phyloP scores from a whole-genome alignment of 2,329 filamentous ascomycete genomes.

The Hypoxylon sp. region DNA sequence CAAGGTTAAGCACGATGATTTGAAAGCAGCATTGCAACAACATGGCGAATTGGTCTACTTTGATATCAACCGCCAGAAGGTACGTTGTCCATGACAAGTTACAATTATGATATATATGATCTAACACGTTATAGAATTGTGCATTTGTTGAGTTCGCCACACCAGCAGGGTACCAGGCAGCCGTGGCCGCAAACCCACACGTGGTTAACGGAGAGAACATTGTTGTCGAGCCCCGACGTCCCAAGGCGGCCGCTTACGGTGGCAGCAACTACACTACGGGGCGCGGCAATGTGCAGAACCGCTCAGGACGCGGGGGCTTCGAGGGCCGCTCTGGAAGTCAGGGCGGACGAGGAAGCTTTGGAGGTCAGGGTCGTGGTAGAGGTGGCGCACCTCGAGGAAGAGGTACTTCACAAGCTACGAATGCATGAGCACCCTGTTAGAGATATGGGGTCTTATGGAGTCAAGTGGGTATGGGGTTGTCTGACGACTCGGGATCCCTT shows the following conservation, averaged over 20 bases:
- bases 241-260: constrained; percentile 78
- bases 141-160: constrained; percentile 96
- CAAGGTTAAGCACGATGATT: constrained; percentile 81
- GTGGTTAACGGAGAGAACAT: constrained; percentile 86
- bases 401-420: constrained; percentile 70
- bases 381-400: constrained; percentile 70
- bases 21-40: constrained; percentile 78
- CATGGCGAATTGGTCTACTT: constrained; percentile 81
- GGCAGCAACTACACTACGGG: constrained; percentile 76
- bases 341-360: constrained; percentile 77
- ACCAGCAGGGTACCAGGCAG: constrained; percentile 84
- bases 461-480: constrained; percentile 9
- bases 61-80: constrained; percentile 87
- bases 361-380: constrained; percentile 75
- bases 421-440: constrained; percentile 58
- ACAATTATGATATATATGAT: constrained; percentile 33
- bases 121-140: constrained; percentile 78
- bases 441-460: constrained; percentile 14
- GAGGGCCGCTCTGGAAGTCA: constrained; percentile 75
- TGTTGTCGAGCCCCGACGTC: constrained; percentile 88
- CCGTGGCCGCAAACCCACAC: constrained; percentile 87
- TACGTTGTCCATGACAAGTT: constrained; percentile 58
- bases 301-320: constrained; percentile 75
- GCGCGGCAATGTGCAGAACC: constrained; percentile 72
- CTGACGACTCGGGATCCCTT: constrained; percentile 22